Percentiles rank a stretch among this genome's conserved stretches.
These are phyloP conservation scores for Geotrichum cucujoidarum DNA, from an alignment of 1,139 yeast genomes.

Conservation along the genomic window DNA sequence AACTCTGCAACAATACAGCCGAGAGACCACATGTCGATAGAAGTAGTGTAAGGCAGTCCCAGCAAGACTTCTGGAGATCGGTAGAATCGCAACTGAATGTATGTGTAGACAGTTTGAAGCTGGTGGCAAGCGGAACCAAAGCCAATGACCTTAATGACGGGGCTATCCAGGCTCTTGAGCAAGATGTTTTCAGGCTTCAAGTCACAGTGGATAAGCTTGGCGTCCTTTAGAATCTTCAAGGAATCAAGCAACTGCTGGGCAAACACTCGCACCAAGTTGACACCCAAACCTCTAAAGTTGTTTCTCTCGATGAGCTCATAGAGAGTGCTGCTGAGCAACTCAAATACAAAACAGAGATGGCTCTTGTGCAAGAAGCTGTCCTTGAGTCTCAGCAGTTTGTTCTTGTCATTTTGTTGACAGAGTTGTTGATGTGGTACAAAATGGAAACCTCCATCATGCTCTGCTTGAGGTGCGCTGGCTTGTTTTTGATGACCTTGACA, in stretches of 20 bases:
- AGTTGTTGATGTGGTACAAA: slow-evolving; percentile 71
- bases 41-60: slow-evolving; percentile 80
- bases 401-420: slow-evolving; percentile 66
- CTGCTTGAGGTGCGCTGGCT: slow-evolving; percentile 87
- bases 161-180: slow-evolving; percentile 74
- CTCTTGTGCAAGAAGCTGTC: slow-evolving; percentile 92
- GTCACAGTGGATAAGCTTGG: slow-evolving; percentile 91
- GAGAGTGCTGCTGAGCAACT: slow-evolving; percentile 76
- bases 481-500: slow-evolving; percentile 88
- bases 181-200: slow-evolving; percentile 93
- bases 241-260: slow-evolving; percentile 79
- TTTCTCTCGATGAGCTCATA: slow-evolving; percentile 91
- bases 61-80: slow-evolving; percentile 92
- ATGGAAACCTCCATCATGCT: slow-evolving; percentile 86
- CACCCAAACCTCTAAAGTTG: slow-evolving; percentile 84
- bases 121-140: slow-evolving; percentile 97
- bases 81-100: slow-evolving; percentile 92
- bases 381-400: slow-evolving; percentile 68
- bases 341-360: slow-evolving; percentile 90
- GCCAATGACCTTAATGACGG: slow-evolving; percentile 89
- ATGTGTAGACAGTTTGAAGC: slow-evolving; percentile 82
- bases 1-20: slow-evolving; percentile 96
- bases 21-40: slow-evolving; percentile 97
- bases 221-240: slow-evolving; percentile 69
- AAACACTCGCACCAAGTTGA: slow-evolving; percentile 71